Conservation (phyloP, 78 protist species). For the Protostelium mycophagum region DNA sequence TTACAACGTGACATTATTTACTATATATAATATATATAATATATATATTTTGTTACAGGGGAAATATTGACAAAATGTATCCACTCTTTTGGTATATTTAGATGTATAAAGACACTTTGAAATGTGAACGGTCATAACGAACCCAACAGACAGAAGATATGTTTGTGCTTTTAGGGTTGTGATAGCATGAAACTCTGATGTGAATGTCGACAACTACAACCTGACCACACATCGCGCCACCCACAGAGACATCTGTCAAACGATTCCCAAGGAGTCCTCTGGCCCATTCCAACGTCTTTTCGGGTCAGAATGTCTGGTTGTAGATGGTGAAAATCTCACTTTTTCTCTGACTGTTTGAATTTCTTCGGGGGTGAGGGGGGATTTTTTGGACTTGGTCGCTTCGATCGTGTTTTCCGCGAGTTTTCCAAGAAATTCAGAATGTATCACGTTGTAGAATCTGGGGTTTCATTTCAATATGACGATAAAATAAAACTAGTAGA, state of each 20-base stretch:
- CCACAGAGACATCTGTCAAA: not conserved
- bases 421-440: not conserved
- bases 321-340: not conserved
- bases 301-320: not conserved
- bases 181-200: no score
- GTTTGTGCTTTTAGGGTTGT: no score
- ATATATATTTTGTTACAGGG: no score
- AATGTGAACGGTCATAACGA: no score
- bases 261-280: not conserved
- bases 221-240: not conserved
- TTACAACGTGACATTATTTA: no score
- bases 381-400: not conserved
- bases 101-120: no score
- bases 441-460: not conserved
- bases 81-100: no score
- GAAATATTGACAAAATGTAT: no score
- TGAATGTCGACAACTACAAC: no score
- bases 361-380: not conserved
- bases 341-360: not conserved
- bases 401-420: not conserved
- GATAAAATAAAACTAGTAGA: not conserved
- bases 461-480: not conserved
- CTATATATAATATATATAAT: no score
- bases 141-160: no score
- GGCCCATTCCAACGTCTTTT: not conserved